Evolutionary conservation across 495 filamentous ascomycete genomes (phyloP), one percentile per base, ranked within the genome.

Genomic region (Penicillium cataractarum): DNA sequence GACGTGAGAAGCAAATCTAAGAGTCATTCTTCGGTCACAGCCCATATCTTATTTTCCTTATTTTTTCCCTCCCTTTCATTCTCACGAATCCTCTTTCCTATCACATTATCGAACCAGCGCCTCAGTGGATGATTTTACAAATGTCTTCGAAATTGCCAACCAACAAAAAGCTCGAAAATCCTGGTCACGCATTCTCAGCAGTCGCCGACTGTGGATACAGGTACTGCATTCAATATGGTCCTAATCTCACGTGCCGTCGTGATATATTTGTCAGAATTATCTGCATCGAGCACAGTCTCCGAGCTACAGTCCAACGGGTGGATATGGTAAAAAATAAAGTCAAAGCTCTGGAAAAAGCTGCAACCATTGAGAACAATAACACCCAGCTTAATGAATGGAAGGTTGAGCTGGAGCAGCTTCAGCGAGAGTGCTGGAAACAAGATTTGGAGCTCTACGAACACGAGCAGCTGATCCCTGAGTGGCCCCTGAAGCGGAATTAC

Each of bases 401-500:
- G 8, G 6, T 8, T 10, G 40, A 46, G 10, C 21, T 46, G 10
- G 19, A 46, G 10, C n/a, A 21, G 40, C 40, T 46, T 46, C 40
- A 46, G 21, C n/a, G 21, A 12, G 7, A 46, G 21, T 46, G 40
- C 40, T 21, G 40, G 21, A 46, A 19, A 12, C n/a, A 46, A 22
- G 40, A 46, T 7, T 22, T 21, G 6, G 6, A 19, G 21, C 40
- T 19, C n/a, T 46, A 46, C 10, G 40, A 46, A 22, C n/a, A 8
- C 40, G 49, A 51, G 49, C 5, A 27, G 15, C 6, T 51, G 49
- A 17, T 51, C n/a, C 49, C 49, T 22, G 49, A 51, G 49, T 17
- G 22, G 52, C 49, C 35, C 4, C 9, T 61, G 37, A 61, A 48
- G 19, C 29, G 29, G 24, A 46, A 17, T 5, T 61, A 61, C 32